Evolutionary conservation across 1,284 basidiomycete species (phyloP).

Genomic region (Fomitiporia mediterranea): DNA sequence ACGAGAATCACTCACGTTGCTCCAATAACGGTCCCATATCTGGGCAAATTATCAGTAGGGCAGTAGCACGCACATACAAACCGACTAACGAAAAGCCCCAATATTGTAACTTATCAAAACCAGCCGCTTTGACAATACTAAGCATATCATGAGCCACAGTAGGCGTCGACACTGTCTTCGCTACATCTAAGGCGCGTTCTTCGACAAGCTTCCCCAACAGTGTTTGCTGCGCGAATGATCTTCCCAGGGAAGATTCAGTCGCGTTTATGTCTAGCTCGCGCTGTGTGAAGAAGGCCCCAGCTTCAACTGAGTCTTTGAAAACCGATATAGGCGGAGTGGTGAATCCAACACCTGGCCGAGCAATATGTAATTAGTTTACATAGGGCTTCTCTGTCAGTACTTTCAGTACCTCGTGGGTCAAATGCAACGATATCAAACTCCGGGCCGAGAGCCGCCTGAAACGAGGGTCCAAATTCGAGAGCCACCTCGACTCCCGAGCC

Average conservation of each 20-base stretch:
- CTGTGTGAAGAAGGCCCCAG: background rate
- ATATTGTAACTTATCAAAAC: constrained; percentile 27
- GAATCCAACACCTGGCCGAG: constrained; percentile 18
- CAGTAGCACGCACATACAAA: no score
- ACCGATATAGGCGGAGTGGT: constrained; percentile 18
- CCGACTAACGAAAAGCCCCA: constrained; percentile 28
- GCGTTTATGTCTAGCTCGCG: background rate
- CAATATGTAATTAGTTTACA: background rate
- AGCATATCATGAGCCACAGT: constrained; percentile 28
- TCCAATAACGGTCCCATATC: constrained; percentile 26
- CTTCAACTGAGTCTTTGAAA: constrained; percentile 12
- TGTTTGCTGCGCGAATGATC: background rate
- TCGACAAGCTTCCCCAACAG: background rate
- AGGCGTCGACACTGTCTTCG: constrained; percentile 20
- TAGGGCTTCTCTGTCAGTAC: background rate
- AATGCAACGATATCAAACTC: constrained; percentile 33
- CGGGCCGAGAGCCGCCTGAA: constrained; percentile 24
- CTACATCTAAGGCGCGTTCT: background rate
- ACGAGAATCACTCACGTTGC: constrained; percentile 21
- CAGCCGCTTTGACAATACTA: constrained; percentile 26
- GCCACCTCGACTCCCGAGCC: constrained; percentile 28
- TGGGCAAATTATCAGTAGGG: constrained; percentile 13
- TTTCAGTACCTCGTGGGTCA: constrained; percentile 29
- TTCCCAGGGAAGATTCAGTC: constrained; percentile 1
- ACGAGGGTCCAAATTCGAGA: background rate